A percentile compares a stretch with the other conserved stretches of the same genome.
These are phyloP conservation scores for Sabuloglossum arenarium DNA, from an alignment of 495 filamentous ascomycete genomes.

Conservation along the genomic window DNA sequence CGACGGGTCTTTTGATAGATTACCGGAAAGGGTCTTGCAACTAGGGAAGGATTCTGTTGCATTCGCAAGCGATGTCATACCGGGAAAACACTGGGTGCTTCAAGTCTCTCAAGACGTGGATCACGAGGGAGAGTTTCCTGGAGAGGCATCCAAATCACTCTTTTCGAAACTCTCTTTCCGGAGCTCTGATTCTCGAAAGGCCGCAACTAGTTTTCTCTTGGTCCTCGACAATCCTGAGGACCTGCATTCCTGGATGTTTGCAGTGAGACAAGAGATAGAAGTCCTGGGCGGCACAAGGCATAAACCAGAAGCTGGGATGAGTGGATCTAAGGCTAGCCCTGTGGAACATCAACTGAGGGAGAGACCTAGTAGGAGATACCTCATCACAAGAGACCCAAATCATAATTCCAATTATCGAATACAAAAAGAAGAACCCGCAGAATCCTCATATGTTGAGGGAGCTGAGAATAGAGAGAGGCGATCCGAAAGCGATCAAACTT, in stretches of 20 bases:
- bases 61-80: slow-evolving; percentile 83
- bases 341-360: slow-evolving; percentile 22
- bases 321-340: slow-evolving; percentile 22
- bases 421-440: background rate
- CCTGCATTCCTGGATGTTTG: slow-evolving; percentile 64
- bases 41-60: slow-evolving; percentile 73
- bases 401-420: slow-evolving; percentile 15
- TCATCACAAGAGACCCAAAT: slow-evolving; percentile 29
- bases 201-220: slow-evolving; percentile 49
- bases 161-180: slow-evolving; percentile 52
- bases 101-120: slow-evolving; percentile 56
- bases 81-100: slow-evolving; percentile 79
- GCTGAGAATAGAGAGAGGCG: background rate
- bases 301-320: slow-evolving; percentile 13
- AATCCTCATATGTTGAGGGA: background rate
- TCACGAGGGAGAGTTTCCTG: slow-evolving; percentile 23
- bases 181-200: slow-evolving; percentile 30
- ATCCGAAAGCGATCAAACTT: background rate
- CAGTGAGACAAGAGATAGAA: slow-evolving; percentile 24
- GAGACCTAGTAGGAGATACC: slow-evolving; percentile 27
- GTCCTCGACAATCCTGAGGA: slow-evolving; percentile 63
- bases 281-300: slow-evolving; percentile 16
- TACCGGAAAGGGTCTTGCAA: slow-evolving; percentile 73
- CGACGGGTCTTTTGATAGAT: slow-evolving; percentile 54
- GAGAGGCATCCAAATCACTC: slow-evolving; percentile 27